phyloP scores from a whole-genome alignment of 208 protist genomes.

The Ichthyophonus hoferi region DNA sequence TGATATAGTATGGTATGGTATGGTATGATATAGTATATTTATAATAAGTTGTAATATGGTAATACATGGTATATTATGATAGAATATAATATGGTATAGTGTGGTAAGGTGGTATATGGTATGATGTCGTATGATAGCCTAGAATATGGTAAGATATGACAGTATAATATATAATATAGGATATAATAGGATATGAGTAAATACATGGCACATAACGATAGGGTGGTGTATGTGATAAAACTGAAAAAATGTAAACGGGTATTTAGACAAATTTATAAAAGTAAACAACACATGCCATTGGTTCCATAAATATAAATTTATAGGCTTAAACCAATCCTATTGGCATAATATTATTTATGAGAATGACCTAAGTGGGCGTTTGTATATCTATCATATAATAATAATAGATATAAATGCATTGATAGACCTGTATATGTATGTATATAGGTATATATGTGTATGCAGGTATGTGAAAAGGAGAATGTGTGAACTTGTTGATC shows the following conservation, averaged over 20 bases:
- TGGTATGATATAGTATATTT: too few relatives aligned
- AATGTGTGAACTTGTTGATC: not conserved
- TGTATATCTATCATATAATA: not conserved
- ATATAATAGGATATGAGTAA: too few relatives aligned
- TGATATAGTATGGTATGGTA: too few relatives aligned
- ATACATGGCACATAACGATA: too few relatives aligned
- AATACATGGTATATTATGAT: too few relatives aligned
- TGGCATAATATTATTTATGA: not conserved
- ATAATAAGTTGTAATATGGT: too few relatives aligned
- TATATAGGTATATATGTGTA: conserved; percentile 9
- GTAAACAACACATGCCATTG: not conserved
- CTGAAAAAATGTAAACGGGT: not conserved
- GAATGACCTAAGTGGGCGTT: not conserved
- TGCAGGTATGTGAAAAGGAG: not conserved
- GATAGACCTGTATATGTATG: conserved; percentile 1
- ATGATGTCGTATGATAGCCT: too few relatives aligned
- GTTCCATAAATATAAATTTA: not conserved
- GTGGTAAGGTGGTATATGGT: too few relatives aligned
- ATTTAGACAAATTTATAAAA: not conserved
- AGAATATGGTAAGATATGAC: too few relatives aligned
- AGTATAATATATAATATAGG: too few relatives aligned
- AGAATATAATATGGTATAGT: too few relatives aligned
- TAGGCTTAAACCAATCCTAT: not conserved
- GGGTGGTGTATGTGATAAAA: not conserved
- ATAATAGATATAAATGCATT: not conserved